phyloP scores from a whole-genome alignment of 2,329 filamentous ascomycete genomes.

The Fusarium irregulare region DNA sequence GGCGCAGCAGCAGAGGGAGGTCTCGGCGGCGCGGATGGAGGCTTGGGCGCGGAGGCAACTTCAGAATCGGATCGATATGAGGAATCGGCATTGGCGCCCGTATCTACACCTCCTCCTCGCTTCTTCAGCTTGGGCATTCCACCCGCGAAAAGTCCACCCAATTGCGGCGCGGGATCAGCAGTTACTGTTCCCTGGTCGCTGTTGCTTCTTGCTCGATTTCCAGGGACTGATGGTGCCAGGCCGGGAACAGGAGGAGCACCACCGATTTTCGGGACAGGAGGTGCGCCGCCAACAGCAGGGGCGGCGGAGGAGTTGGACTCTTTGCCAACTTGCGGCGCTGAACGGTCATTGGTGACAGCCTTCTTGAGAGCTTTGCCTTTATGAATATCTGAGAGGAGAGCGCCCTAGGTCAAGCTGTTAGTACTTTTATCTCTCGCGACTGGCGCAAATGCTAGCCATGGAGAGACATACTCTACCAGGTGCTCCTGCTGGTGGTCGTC shows the following conservation, averaged over 20 bases:
- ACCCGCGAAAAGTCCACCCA: conserved; percentile 89
- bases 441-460: background rate
- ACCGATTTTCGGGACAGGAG: conserved; percentile 76
- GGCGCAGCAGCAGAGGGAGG: conserved; percentile 57
- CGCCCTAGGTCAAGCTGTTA: conserved; percentile 69
- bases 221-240: conserved; percentile 77
- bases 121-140: conserved; percentile 97
- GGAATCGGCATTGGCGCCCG: conserved; percentile 68
- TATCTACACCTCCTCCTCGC: conserved; percentile 81
- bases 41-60: conserved; percentile 58
- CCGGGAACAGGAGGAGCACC: conserved; percentile 64
- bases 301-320: conserved; percentile 55
- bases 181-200: conserved; percentile 73
- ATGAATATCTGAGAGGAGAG: conserved; percentile 86
- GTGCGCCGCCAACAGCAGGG: conserved; percentile 77
- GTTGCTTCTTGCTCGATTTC: conserved; percentile 81
- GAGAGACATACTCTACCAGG: conserved; percentile 67
- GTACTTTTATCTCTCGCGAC: background rate
- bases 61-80: conserved; percentile 83
- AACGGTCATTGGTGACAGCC: conserved; percentile 90
- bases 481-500: conserved; percentile 64
- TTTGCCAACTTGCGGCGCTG: conserved; percentile 73
- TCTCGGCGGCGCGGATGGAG: conserved; percentile 67
- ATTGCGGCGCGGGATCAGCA: conserved; percentile 76
- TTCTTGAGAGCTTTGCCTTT: conserved; percentile 87